Base-by-base conservation (phyloP, 257 asterid genomes). In the Solanum chilense region DNA sequence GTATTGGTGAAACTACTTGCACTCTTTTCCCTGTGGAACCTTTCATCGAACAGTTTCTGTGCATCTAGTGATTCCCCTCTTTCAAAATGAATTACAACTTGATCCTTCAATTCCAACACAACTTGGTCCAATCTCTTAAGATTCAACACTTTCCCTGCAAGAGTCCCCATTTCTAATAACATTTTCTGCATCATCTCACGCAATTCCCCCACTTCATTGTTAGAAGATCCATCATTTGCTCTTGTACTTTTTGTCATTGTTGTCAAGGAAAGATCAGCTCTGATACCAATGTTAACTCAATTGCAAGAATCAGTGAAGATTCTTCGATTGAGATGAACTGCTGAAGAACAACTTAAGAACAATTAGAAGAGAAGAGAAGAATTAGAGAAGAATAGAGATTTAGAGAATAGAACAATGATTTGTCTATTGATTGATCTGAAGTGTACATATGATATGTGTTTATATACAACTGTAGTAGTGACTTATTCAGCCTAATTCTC, bases 61-160 rank as follows among this genome's bases (percentile, higher is more conserved):
- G 14, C 29, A 62, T 10, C 1, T 9, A 3, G 27, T 0, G 4
- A 0, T 10, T 10, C 3, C 0, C 21, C 12, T 5, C 31, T 2
- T 21, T n/a, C 1, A 23, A 2, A 14, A 62, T 1, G 49, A 62
- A 62, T 23, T n/a, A 23, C 12, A 58, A 58, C 3, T 58, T 21
- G 23, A n/a, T 58, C 11, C 13, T 21, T 60, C 11, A 21, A 9
- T 60, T 60, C 12, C 3, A 60, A 21, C 1, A 60, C 69, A 3
- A 9, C 29, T 4, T 60, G 29, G 9, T 60, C 14, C 14, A 60
- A 21, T 6, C 6, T 21, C 5, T 9, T 9, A 12, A 60, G 68
- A 60, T 2, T 60, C n/a, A 0, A 60, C 1, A 9, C 14, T 3
- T 60, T 4, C n/a, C 11, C 11, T 18, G 2, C n/a, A 16, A 18